phyloP scores from a whole-genome alignment of 164 flowering plant genomes.

The Chloranthus sessilifolius region DNA sequence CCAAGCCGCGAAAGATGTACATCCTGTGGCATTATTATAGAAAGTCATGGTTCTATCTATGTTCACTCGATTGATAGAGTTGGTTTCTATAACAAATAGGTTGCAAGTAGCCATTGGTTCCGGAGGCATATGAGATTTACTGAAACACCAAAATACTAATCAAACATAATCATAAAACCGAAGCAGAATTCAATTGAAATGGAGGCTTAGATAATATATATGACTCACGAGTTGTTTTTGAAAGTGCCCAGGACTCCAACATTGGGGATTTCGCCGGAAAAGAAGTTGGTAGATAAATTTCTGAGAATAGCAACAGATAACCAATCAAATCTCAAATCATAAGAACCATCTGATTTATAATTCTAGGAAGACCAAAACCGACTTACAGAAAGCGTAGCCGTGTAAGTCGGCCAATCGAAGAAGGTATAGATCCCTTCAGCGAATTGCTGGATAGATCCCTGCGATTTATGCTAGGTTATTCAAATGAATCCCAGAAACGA shows the following conservation, averaged over 20 bases:
- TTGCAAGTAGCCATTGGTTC: too few relatives aligned
- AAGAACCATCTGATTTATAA: neutral
- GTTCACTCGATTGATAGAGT: too few relatives aligned
- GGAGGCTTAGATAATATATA: too few relatives aligned
- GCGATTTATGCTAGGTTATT: slow-evolving; percentile 5
- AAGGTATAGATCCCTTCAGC: slow-evolving; percentile 78
- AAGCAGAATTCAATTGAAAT: too few relatives aligned
- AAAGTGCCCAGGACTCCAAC: slow-evolving; percentile 69
- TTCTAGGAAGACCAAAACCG: neutral
- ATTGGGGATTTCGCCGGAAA: slow-evolving; percentile 90
- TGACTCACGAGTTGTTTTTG: slow-evolving; percentile 66
- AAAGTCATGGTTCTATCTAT: too few relatives aligned
- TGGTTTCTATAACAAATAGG: too few relatives aligned
- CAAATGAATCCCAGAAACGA: too few relatives aligned
- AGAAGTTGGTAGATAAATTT: slow-evolving; percentile 85
- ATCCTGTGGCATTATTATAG: too few relatives aligned
- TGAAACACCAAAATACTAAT: too few relatives aligned
- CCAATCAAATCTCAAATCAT: neutral
- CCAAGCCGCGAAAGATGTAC: too few relatives aligned
- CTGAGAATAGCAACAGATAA: slow-evolving; percentile 27
- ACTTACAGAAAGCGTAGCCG: slow-evolving; percentile 70
- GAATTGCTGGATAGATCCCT: slow-evolving; percentile 97
- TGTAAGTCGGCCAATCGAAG: slow-evolving; percentile 66
- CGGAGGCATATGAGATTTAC: too few relatives aligned
- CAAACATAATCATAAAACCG: too few relatives aligned